Percentiles rank a stretch among this genome's conserved stretches.
These are phyloP conservation scores for Didymella sp. DNA, from an alignment of 2,329 filamentous ascomycete genomes.

Conservation along the genomic window DNA sequence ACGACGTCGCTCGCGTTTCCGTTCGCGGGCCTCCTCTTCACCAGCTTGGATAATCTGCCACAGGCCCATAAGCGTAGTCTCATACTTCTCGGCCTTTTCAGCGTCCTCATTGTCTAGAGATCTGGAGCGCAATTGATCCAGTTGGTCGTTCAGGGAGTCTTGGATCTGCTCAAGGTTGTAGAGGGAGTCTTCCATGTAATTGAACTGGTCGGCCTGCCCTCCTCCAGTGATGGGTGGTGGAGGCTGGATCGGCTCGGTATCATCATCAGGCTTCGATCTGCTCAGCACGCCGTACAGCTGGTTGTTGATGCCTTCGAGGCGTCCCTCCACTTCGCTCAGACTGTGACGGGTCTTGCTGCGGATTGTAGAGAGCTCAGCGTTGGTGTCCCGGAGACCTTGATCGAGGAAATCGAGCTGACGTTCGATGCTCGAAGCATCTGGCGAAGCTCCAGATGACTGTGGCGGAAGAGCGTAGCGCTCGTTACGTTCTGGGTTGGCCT, in stretches of 20 bases:
- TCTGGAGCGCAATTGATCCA: conserved; percentile 37
- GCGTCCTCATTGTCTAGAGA: conserved; percentile 26
- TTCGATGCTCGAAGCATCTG: conserved; percentile 47
- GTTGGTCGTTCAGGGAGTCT: conserved; percentile 39
- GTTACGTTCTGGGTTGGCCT: conserved; percentile 62
- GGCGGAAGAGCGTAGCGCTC: conserved; percentile 43
- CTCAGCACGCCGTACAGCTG: conserved; percentile 62
- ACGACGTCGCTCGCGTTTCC: conserved; percentile 45
- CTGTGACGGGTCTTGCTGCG: conserved; percentile 39
- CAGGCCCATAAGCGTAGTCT: conserved; percentile 58
- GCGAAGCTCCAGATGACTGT: conserved; percentile 22
- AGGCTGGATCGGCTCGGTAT: conserved; percentile 58
- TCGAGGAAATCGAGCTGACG: conserved; percentile 76
- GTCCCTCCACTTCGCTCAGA: conserved; percentile 48
- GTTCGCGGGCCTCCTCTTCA: conserved; percentile 51
- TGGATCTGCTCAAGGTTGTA: conserved; percentile 51
- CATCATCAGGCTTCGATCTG: conserved; percentile 59
- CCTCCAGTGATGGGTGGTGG: conserved; percentile 65
- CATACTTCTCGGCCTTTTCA: conserved; percentile 53
- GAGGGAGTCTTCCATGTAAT: conserved; percentile 70
- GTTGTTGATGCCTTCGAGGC: conserved; percentile 62
- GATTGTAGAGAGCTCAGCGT: conserved; percentile 59
- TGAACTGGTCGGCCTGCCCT: conserved; percentile 70
- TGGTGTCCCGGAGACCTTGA: conserved; percentile 67
- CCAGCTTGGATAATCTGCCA: conserved; percentile 61